Base-by-base conservation (phyloP, 2,329 filamentous ascomycete genomes). In the Penicillium sp. region DNA sequence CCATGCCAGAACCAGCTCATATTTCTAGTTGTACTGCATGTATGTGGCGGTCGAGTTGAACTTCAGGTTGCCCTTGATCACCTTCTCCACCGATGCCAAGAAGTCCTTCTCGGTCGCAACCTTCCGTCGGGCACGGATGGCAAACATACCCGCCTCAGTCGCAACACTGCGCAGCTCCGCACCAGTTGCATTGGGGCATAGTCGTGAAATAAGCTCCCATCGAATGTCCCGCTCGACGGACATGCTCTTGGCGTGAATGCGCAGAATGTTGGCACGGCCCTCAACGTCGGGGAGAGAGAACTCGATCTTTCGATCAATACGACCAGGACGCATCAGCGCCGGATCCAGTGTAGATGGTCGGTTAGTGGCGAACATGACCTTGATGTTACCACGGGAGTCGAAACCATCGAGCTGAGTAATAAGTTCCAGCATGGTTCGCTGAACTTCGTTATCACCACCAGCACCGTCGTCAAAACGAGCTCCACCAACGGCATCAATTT, bases 231-330 rank as follows among this genome's bases (percentile, higher is more conserved):
- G 88, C 85, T 99, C 95, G 37, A 99, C 95, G 19, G 92, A 97
- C 95, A 99, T 99, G 75, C 91, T 96, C 89, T 98, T 99, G 69
- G 95, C 95, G 81, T 98, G 95, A 70, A 99, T 99, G 50, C 95
- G 90, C 45, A 99, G 85, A 72, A 99, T 98, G 79, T 97, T 98
- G 72, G 95, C 95, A 65, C 95, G 89, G 51, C 95, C 95, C 77
- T 99, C 95, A 67, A 98, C 91, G 75, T 99, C 95, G 25, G 95
- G 95, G 25, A 99, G 85, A 1, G 92, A 93, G 81, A 99, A 99
- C 78, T 99, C 95, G 69, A 99, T 99, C 85, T 99, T 99, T 71
- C 95, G 87, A 77, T 98, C 93, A 71, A 98, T 98, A 84, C 93
- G 93, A 31, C 93, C 93, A 11, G 93, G 93, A 80, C 93, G 86